Evolutionary conservation across 805 yeast genomes (phyloP), one percentile per base, ranked within the genome.

Genomic region (Yarrowia sp.): DNA sequence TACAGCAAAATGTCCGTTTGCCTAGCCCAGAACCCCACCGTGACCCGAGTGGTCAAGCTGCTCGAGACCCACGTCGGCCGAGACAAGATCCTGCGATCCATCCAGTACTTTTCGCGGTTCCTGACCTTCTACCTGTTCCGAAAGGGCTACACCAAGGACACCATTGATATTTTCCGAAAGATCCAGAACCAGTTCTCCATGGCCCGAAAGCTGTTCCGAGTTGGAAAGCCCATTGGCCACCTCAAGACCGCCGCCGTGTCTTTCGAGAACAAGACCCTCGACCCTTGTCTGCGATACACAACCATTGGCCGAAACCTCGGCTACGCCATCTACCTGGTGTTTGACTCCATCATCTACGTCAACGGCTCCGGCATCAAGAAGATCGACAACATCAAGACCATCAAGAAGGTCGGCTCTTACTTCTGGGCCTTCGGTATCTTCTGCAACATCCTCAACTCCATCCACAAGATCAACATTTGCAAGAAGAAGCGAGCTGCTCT

Each of bases 191-290:
- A 88, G 68, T 82, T 90, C 35, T 82, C 90, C 1, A 75, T 87
- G 66, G 81, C 90, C 68, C 86, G 98, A 75, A 93, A 93, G 78
- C 86, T 92, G 22, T 77, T 92, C 79, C 84, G 98, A 72, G 85
- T 88, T 72, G 83, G 91, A 68, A 92, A 92, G 77, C 96, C 96
- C 0, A 77, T 92, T 71, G 70, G 70, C 53, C 91, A 88, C 73
- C 72, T 89, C 64, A 85, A 86, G 70, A 82, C 84, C n/a, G 89
- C 92, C 4, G 80, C 88, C 2, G 81, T 82, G 68, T 83, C 89
- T 13, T 83, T 79, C 70, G 89, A 86, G 72, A 86, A 90, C 76
- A 87, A 89, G 78, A 81, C 91, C 50, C 74, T 82, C 62, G 93
- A 88, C 74, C 82, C 83, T 10, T 76, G 84, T 31, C 68, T 79